phyloP scores from a whole-genome alignment of 768 basidiomycete species.

The Podaxis pistillaris region DNA sequence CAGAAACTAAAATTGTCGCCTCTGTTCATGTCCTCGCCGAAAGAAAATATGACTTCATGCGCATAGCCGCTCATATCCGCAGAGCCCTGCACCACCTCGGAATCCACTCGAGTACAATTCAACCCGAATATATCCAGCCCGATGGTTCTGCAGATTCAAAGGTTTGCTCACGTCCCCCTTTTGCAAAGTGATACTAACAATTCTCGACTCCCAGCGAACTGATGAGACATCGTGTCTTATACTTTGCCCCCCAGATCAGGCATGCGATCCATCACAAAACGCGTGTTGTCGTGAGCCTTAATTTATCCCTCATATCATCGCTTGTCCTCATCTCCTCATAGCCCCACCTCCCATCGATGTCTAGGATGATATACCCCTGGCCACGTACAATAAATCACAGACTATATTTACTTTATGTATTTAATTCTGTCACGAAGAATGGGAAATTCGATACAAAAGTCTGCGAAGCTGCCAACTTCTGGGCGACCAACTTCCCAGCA shows the following conservation, averaged over 20 bases:
- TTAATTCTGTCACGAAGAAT: constrained; percentile 49
- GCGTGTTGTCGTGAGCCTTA: constrained; percentile 74
- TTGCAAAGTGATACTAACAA: background rate
- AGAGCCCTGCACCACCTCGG: constrained; percentile 85
- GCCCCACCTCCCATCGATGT: constrained; percentile 49
- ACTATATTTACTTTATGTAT: constrained; percentile 20
- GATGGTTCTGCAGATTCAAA: constrained; percentile 35
- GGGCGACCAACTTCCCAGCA: constrained; percentile 52
- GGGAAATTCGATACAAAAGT: constrained; percentile 76
- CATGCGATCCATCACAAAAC: constrained; percentile 66
- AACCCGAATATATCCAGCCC: constrained; percentile 72
- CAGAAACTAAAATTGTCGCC: constrained; percentile 91
- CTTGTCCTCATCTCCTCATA: constrained; percentile 20
- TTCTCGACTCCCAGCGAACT: constrained; percentile 35
- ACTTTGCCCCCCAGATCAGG: constrained; percentile 65
- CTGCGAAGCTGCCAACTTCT: constrained; percentile 59
- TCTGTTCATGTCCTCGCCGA: constrained; percentile 92
- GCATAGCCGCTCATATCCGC: constrained; percentile 79
- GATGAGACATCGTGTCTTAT: constrained; percentile 66
- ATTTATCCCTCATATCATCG: background rate
- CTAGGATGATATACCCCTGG: constrained; percentile 23
- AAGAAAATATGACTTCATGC: constrained; percentile 87
- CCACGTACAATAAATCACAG: constrained; percentile 10
- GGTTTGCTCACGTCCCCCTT: background rate
- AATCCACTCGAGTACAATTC: constrained; percentile 93